Evolutionary conservation across 2,329 filamentous ascomycete species (phyloP).

Genomic region (Chalaropsis thielavioides): DNA sequence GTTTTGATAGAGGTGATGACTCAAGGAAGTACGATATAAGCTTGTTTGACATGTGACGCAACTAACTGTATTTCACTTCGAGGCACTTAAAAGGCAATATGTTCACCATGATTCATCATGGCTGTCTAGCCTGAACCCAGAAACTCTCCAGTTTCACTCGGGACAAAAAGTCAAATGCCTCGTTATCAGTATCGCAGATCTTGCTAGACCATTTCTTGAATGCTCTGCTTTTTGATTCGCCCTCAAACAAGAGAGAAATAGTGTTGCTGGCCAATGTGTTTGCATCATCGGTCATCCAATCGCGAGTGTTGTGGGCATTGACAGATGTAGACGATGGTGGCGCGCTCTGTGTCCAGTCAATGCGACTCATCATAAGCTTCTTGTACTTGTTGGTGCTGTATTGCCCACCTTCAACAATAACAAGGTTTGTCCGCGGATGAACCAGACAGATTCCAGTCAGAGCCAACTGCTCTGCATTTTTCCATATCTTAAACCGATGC

Average conservation of each 20-base stretch:
- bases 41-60: not conserved
- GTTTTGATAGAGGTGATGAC: too few relatives aligned
- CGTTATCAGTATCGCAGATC: slow-evolving; percentile 83
- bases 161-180: slow-evolving; percentile 66
- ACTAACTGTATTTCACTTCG: not conserved
- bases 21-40: too few relatives aligned
- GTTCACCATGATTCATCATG: not conserved
- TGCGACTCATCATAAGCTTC: slow-evolving; percentile 84
- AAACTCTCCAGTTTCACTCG: slow-evolving; percentile 88
- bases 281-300: slow-evolving; percentile 66
- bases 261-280: slow-evolving; percentile 73
- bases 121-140: slow-evolving; percentile 37
- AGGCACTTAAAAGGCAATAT: not conserved
- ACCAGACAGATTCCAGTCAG: slow-evolving; percentile 86
- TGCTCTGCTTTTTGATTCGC: slow-evolving; percentile 61
- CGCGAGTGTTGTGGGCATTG: slow-evolving; percentile 46
- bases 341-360: slow-evolving; percentile 87
- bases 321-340: slow-evolving; percentile 48
- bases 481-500: slow-evolving; percentile 82
- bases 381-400: slow-evolving; percentile 74
- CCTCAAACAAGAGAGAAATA: slow-evolving; percentile 79
- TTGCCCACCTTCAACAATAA: slow-evolving; percentile 81
- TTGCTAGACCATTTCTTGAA: slow-evolving; percentile 84
- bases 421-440: slow-evolving; percentile 74
- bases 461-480: slow-evolving; percentile 78